A percentile compares a stretch with the other conserved stretches of the same genome.
phyloP scores from a whole-genome alignment of 768 basidiomycete genomes.

The Kwoniella sp. region DNA sequence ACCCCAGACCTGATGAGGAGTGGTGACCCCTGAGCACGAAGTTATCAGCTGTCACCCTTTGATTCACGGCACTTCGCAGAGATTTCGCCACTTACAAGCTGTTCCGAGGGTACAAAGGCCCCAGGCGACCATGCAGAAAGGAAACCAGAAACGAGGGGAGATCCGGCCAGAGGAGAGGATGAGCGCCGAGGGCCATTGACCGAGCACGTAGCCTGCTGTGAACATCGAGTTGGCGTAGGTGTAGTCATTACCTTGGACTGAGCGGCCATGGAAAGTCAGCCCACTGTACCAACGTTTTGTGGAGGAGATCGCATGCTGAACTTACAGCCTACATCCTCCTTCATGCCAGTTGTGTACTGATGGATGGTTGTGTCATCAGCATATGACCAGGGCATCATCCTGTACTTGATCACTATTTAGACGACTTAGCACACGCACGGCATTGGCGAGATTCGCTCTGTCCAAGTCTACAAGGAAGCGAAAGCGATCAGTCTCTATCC shows the following conservation, averaged over 20 bases:
- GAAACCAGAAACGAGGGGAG: constrained; percentile 29
- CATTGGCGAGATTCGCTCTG: constrained; percentile 42
- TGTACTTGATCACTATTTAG: too few species aligned
- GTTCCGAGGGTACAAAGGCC: constrained; percentile 29
- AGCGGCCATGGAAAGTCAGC: not conserved
- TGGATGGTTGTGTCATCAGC: not conserved
- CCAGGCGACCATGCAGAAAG: constrained; percentile 26
- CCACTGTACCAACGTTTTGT: too few species aligned
- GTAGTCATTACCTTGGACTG: constrained; percentile 34
- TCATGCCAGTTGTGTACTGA: constrained; percentile 38
- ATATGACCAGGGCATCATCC: too few species aligned
- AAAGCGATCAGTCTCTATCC: not conserved
- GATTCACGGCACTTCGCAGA: not conserved
- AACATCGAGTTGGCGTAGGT: constrained; percentile 27
- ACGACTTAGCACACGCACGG: constrained; percentile 7
- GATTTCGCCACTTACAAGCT: constrained; percentile 4
- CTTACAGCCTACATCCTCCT: constrained; percentile 29
- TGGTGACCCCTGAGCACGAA: constrained; percentile 25
- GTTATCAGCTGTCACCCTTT: not conserved
- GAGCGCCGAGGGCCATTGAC: constrained; percentile 29
- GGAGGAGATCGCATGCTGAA: not conserved
- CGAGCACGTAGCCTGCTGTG: constrained; percentile 29
- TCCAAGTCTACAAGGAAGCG: constrained; percentile 17
- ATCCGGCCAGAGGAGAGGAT: constrained; percentile 27
- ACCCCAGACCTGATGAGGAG: constrained; percentile 60